Base-by-base conservation (phyloP, 1,139 yeast species). In the Keqinozyma sinolaborantium region DNA sequence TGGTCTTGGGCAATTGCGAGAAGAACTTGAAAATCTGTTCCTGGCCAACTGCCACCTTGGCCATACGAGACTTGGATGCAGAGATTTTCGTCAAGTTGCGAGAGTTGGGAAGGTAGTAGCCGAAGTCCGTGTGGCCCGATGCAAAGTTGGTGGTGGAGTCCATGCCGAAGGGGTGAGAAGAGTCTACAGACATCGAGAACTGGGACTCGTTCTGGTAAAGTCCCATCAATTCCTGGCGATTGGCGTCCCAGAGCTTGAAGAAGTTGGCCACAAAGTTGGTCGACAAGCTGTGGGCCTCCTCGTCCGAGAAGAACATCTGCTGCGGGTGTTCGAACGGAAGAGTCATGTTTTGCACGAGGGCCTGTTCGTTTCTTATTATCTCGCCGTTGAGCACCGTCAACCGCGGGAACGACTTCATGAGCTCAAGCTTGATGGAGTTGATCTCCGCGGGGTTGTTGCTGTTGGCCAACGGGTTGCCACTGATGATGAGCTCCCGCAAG, bases 131-230 rank as follows among this genome's bases (percentile, higher is more conserved):
- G 5, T 68, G 66, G 9, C 38, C 38, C 20, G 43, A 37, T 18
- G 39, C 21, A 31, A 25, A 48, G 50, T 29, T 68, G 58, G 33
- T 71, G 65, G 7, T 65, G 50, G 40, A 32, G 19, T 53, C 45
- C 66, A 69, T 52, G 62, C 77, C 33, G 69, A 73, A 48, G 65
- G 80, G 56, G 41, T 71, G 77, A 2, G 73, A 49, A 5, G 77
- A 55, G 48, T 76, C 82, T 20, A 72, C 71, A 50, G 69, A 78
- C 48, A 84, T 56, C 1, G 97, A 87, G 48, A 92, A 90, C 50
- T 84, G 88, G 0, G 97, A 87, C 47, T 83, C 83, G 31, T 76
- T 76, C 37, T 94, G 88, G 53, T 92, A 92, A 25, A 92, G 64
- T 25, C 74, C 73, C 56, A 83, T 55, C 30, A 92, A 64, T 33